Evolutionary conservation across 1,139 yeast genomes (phyloP).

Genomic region (Blastobotrys capitulatus): DNA sequence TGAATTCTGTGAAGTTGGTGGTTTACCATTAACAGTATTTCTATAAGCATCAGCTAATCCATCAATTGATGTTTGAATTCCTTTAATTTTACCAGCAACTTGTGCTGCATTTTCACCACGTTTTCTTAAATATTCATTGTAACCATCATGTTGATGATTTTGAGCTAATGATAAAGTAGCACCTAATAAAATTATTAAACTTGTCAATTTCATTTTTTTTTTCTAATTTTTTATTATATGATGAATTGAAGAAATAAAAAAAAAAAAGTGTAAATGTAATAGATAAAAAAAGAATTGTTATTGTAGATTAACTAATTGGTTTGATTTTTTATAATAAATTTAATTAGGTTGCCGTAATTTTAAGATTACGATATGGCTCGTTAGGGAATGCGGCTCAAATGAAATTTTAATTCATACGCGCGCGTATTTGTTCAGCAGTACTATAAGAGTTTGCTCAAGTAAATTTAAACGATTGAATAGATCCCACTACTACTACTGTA

Average conservation of each 20-base stretch:
- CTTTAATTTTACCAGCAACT: neutral
- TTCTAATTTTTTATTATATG: too few relatives aligned
- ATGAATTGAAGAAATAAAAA: neutral
- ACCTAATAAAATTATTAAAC: neutral
- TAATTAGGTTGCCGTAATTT: too few relatives aligned
- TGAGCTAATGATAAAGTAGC: neutral
- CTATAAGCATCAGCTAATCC: neutral
- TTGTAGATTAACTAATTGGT: too few relatives aligned
- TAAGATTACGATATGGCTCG: too few relatives aligned
- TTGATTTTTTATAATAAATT: too few relatives aligned
- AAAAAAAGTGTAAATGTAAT: neutral
- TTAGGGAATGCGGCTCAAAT: too few relatives aligned
- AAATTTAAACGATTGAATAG: too few relatives aligned
- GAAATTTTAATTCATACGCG: too few relatives aligned
- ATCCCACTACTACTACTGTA: too few relatives aligned
- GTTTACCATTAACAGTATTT: slow-evolving; percentile 1
- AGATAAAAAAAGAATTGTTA: too few relatives aligned
- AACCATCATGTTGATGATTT: neutral
- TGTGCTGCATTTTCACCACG: neutral
- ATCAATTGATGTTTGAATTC: neutral
- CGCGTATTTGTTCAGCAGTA: too few relatives aligned
- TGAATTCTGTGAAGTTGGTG: neutral
- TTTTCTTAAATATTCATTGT: neutral
- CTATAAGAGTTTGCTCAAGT: too few relatives aligned
- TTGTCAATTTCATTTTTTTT: neutral